Conservation (phyloP, 768 basidiomycete genomes). For the Pleurotus ostreatus region DNA sequence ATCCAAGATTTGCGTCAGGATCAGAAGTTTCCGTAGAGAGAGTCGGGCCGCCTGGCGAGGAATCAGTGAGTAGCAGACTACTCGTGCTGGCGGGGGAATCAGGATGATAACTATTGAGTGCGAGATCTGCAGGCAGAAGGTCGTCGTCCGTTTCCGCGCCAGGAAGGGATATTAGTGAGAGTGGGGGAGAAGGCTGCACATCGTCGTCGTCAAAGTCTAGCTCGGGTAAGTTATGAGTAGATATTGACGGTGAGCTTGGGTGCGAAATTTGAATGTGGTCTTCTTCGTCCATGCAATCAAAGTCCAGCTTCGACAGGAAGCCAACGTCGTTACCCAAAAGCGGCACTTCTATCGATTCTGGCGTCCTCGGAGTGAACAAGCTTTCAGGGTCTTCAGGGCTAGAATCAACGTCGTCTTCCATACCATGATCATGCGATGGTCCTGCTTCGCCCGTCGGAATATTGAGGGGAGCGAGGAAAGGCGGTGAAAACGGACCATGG, state of each 20-base stretch:
- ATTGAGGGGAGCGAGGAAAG: slow-evolving; percentile 15
- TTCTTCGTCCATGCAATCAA: slow-evolving; percentile 1
- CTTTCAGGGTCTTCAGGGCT: slow-evolving; percentile 4
- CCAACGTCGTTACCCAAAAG: not conserved
- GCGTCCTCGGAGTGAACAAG: slow-evolving; percentile 2
- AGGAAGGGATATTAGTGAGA: slow-evolving; percentile 31
- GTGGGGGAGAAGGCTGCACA: slow-evolving; percentile 13
- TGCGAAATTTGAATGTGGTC: not conserved
- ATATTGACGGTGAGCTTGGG: slow-evolving; percentile 25
- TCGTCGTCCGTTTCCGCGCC: slow-evolving; percentile 40
- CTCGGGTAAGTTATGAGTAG: slow-evolving; percentile 19
- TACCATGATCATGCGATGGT: not conserved
- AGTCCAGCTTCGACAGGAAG: not conserved
- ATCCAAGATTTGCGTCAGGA: slow-evolving; percentile 20
- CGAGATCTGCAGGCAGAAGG: slow-evolving; percentile 28
- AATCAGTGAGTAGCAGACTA: slow-evolving; percentile 34
- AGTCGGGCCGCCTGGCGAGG: slow-evolving; percentile 34
- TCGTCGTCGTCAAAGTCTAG: slow-evolving; percentile 22
- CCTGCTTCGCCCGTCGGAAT: slow-evolving; percentile 16
- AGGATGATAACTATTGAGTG: not conserved
- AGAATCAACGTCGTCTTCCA: not conserved
- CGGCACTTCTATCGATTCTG: not conserved
- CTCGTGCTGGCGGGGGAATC: not conserved
- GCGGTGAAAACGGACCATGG: not conserved
- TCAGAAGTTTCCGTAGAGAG: slow-evolving; percentile 39